Conservation (phyloP, 495 filamentous ascomycete species). For the Talaromyces wortmannii region DNA sequence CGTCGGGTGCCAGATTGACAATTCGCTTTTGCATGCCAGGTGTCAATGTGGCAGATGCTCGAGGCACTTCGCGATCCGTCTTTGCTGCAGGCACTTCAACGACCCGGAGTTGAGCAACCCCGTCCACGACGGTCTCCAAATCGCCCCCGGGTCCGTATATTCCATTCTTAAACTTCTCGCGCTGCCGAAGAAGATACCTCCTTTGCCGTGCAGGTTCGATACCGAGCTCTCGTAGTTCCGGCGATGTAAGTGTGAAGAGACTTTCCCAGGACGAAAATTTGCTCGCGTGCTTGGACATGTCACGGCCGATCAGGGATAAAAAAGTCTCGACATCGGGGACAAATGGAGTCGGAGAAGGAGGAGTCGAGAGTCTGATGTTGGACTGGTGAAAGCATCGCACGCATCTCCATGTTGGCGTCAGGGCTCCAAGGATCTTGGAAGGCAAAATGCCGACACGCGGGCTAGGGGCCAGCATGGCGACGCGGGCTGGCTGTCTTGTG, state of each 20-base stretch:
- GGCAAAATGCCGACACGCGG: slow-evolving; percentile 17
- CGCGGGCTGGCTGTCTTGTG: no score
- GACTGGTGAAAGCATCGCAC: slow-evolving; percentile 22
- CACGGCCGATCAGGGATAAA: slow-evolving; percentile 85
- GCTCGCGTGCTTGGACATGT: slow-evolving; percentile 66
- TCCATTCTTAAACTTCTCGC: slow-evolving; percentile 73
- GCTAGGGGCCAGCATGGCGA: slow-evolving; percentile 26
- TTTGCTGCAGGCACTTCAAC: slow-evolving; percentile 46
- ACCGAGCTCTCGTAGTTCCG: slow-evolving; percentile 73
- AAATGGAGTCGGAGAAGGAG: slow-evolving; percentile 73
- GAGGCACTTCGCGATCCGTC: not conserved
- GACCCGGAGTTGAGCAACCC: slow-evolving; percentile 61
- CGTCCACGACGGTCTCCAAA: slow-evolving; percentile 62
- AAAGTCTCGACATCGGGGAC: slow-evolving; percentile 88
- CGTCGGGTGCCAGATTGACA: slow-evolving; percentile 64
- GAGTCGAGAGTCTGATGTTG: slow-evolving; percentile 14
- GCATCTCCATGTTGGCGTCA: slow-evolving; percentile 13
- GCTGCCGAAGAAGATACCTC: slow-evolving; percentile 78
- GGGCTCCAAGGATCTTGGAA: not conserved
- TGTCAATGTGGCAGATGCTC: slow-evolving; percentile 36
- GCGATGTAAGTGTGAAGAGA: slow-evolving; percentile 71
- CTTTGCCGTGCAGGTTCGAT: slow-evolving; percentile 78
- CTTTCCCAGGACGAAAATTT: slow-evolving; percentile 85
- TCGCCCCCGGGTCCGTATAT: slow-evolving; percentile 75
- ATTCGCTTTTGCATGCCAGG: slow-evolving; percentile 53